Conservation (phyloP, 73 alveolate genomes). For the Breviolum minutum region DNA sequence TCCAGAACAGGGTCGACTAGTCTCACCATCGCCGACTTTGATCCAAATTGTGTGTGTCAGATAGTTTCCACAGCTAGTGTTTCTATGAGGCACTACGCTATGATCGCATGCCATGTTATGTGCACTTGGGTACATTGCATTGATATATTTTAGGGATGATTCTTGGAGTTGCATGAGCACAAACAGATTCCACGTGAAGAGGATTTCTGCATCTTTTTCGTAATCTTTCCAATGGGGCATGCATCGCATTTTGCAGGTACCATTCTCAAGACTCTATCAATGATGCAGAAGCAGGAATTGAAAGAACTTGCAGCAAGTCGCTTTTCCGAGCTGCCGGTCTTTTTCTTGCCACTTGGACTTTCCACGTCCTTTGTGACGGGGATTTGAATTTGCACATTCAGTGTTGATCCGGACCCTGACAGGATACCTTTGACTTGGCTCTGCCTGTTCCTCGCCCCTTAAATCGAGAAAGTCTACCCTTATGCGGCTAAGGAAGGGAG, state of each 20-base stretch:
- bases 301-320: neutral
- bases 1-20: no score
- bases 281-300: conserved; percentile 21
- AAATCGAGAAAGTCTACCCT: neutral
- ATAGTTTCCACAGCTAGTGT: no score
- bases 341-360: neutral
- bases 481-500: neutral
- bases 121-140: no score
- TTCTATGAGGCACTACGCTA: no score
- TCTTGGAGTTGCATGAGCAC: neutral
- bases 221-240: neutral
- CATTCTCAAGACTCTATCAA: neutral
- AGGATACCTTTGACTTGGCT: no score
- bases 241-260: neutral
- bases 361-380: no score
- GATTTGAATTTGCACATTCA: no score
- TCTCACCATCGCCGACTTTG: no score
- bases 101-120: no score
- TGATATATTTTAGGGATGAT: neutral
- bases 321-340: neutral
- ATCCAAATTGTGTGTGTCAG: no score
- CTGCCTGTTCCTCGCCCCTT: no score
- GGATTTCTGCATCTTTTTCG: neutral
- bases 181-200: neutral
- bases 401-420: no score